Evolutionary conservation across 2,329 filamentous ascomycete species (phyloP).

Genomic region (Microdochium trichocladiopsis): DNA sequence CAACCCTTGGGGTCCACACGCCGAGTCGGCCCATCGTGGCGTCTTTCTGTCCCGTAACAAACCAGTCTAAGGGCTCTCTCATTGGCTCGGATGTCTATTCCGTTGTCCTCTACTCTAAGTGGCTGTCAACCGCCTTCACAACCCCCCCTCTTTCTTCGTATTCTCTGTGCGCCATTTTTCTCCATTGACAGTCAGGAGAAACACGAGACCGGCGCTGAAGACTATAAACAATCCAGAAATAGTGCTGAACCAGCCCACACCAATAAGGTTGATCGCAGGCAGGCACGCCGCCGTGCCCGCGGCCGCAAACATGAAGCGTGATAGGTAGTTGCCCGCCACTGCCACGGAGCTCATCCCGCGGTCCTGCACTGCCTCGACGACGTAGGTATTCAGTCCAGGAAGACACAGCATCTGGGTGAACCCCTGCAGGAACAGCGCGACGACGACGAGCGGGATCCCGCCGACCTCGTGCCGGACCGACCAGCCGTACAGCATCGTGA

Average conservation of each 20-base stretch:
- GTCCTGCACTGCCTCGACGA: constrained; percentile 29
- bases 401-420: constrained; percentile 58
- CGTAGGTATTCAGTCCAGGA: constrained; percentile 57
- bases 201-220: neutral
- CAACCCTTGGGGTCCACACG: neutral
- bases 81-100: too few species aligned
- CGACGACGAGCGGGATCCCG: constrained; percentile 38
- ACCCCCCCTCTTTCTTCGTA: neutral
- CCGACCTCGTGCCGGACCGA: constrained; percentile 19
- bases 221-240: constrained; percentile 1
- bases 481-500: constrained; percentile 58
- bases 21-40: too few species aligned
- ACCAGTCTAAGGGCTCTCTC: too few species aligned
- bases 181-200: neutral
- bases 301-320: neutral
- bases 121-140: too few species aligned
- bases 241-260: constrained; percentile 3
- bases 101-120: too few species aligned
- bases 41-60: too few species aligned
- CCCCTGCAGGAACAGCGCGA: constrained; percentile 58
- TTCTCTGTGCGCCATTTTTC: neutral
- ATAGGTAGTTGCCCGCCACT: constrained; percentile 1
- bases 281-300: neutral
- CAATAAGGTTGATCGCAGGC: neutral
- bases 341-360: neutral